Evolutionary conservation across 1,284 basidiomycete genomes (phyloP).

Genomic region (Erythrobasidium hasegawianum): DNA sequence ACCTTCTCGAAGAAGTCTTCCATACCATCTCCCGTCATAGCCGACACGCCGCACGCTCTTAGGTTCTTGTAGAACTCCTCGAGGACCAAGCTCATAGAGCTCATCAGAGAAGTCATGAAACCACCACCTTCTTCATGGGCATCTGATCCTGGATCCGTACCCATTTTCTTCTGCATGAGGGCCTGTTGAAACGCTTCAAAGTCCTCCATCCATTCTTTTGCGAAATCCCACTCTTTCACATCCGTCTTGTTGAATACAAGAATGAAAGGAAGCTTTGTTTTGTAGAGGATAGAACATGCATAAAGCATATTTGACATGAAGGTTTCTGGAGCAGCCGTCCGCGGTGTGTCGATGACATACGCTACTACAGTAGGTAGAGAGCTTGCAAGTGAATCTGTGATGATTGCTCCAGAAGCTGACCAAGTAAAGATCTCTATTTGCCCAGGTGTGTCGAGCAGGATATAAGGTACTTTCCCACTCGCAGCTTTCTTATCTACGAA

Average conservation of each 20-base stretch:
- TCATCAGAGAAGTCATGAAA: conserved; percentile 99
- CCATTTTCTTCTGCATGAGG: conserved; percentile 48
- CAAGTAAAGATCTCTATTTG: conserved; percentile 99
- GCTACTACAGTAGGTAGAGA: conserved; percentile 90
- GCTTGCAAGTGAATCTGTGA: conserved; percentile 94
- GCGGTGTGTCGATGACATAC: conserved; percentile 95
- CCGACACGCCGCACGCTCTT: conserved; percentile 84
- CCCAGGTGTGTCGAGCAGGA: conserved; percentile 94
- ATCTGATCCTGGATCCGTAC: conserved; percentile 54
- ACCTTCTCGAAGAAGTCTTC: conserved; percentile 87
- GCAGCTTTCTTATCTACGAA: conserved; percentile 82
- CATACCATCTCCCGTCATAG: conserved; percentile 89
- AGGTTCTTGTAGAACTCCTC: conserved; percentile 99
- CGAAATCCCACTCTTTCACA: conserved; percentile 78
- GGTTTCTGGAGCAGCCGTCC: conserved; percentile 89
- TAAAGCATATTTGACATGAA: conserved; percentile 99
- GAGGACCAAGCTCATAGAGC: conserved; percentile 95
- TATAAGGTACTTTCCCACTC: conserved; percentile 59
- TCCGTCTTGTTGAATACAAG: conserved; percentile 99
- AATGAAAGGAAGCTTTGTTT: conserved; percentile 94
- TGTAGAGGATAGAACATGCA: conserved; percentile 96
- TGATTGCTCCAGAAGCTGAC: conserved; percentile 97
- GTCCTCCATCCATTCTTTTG: conserved; percentile 96
- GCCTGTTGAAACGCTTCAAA: conserved; percentile 69
- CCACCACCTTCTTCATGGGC: conserved; percentile 86